Evolutionary conservation across 192 early-diverging fungal genomes (phyloP).

Genomic region (Gryganskiella cystojenkinii): DNA sequence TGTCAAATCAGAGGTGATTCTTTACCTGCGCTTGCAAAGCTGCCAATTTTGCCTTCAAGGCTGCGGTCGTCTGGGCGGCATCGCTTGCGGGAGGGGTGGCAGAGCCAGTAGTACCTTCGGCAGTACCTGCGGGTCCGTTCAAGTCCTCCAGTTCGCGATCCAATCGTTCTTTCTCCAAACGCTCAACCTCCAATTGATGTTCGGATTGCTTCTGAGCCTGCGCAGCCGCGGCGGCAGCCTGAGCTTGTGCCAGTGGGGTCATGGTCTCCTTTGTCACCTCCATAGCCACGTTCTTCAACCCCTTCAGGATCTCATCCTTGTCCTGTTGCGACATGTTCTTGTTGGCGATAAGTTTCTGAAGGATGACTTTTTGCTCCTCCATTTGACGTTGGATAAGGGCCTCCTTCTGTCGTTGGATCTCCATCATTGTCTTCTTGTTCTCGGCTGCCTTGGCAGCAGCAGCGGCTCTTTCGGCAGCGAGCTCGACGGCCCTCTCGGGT

Average conservation of each 20-base stretch:
- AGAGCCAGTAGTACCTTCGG: not conserved
- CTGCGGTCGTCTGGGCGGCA: slow-evolving; percentile 51
- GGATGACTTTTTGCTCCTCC: slow-evolving; percentile 70
- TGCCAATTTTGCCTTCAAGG: slow-evolving; percentile 67
- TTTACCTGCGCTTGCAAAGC: slow-evolving; percentile 70
- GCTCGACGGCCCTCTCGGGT: slow-evolving; percentile 56
- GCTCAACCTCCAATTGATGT: slow-evolving; percentile 33
- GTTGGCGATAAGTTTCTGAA: slow-evolving; percentile 65
- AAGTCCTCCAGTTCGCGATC: slow-evolving; percentile 66
- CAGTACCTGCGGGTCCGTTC: slow-evolving; percentile 6
- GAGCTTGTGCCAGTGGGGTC: slow-evolving; percentile 35
- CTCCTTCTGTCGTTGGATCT: slow-evolving; percentile 69
- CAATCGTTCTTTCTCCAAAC: slow-evolving; percentile 52
- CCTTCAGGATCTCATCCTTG: slow-evolving; percentile 61
- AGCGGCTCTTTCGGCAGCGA: slow-evolving; percentile 57
- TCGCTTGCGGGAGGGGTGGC: slow-evolving; percentile 16
- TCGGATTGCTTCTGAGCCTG: slow-evolving; percentile 55
- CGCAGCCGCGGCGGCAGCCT: slow-evolving; percentile 47
- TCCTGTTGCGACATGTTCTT: slow-evolving; percentile 60
- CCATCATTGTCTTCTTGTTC: slow-evolving; percentile 58
- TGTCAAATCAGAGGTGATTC: not conserved
- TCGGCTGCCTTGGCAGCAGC: slow-evolving; percentile 61
- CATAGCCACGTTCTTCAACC: slow-evolving; percentile 57
- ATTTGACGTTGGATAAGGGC: slow-evolving; percentile 67
- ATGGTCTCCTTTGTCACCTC: slow-evolving; percentile 57